Evolutionary conservation across 345 rosid genomes (phyloP), one percentile per base, ranked within the genome.

Genomic region (Turnera subulata): DNA sequence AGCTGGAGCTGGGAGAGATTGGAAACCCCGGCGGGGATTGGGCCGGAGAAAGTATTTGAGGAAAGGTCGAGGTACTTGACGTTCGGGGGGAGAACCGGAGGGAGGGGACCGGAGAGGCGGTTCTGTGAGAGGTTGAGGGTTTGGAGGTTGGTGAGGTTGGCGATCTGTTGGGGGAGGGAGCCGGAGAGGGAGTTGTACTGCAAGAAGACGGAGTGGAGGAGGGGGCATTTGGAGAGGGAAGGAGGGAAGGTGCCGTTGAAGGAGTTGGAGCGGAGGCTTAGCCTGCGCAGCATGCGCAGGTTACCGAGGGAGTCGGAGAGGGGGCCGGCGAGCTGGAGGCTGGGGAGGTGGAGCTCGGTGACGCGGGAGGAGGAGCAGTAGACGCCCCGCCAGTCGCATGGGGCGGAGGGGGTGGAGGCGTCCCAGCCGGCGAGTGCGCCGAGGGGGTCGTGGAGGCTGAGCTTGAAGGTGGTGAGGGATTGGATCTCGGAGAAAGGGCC

Each of bases 321-420:
- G 39, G 66, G 73, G 10, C 99, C 99, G 16, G 79, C 61, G 74
- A 93, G 96, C 25, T 79, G 84, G 43, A 93, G 89, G 24, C 80
- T 73, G 51, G 99, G 91, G 14, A 89, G 77, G 17, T 84, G 89
- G 72, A 89, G 67, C 74, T 85, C 91, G 0, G 79, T 69, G 56
- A 93, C 96, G 25, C 85, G 80, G 65, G 56, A 71, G 55, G 64
- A 55, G 19, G 75, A 60, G 55, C 99, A 89, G 57, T 47, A 42
- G 33, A 86, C 70, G 46, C 98, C 97, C 6, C 82, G 89, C 98
- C 98, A 92, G 79, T 92, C 98, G 69, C 97, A 89, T 4, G 96
- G 98, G 33, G 97, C 95, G 0, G 74, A 26, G 0, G 86, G 84
- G 0, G 94, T 76, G 17, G 91, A 76, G 6, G 91, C 68, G 14